These are phyloP conservation scores for Globisporangium paroecandrum DNA, from an alignment of 352 stramenopile genomes.

Conservation along the genomic window DNA sequence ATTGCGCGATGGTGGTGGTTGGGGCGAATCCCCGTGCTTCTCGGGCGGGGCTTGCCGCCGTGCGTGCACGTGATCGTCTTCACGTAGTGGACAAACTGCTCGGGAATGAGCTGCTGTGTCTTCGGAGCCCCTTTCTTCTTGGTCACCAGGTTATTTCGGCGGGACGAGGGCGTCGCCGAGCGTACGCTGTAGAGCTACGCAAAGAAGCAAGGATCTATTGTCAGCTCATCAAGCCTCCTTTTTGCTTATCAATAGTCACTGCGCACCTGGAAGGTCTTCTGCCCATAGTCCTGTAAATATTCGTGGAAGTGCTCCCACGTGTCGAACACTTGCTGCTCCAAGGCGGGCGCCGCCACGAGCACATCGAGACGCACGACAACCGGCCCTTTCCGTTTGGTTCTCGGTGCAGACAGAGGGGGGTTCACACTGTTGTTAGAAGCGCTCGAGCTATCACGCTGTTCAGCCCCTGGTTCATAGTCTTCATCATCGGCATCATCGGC, in stretches of 20 bases:
- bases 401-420: background rate
- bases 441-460: background rate
- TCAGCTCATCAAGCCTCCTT: background rate
- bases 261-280: slow-evolving; percentile 23
- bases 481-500: background rate
- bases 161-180: slow-evolving; percentile 24
- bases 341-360: slow-evolving; percentile 19
- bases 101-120: slow-evolving; percentile 18
- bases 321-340: slow-evolving; percentile 23
- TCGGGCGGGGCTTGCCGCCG: slow-evolving; percentile 25
- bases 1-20: slow-evolving; percentile 31
- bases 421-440: background rate
- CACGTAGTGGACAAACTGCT: slow-evolving; percentile 31
- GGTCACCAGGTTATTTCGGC: slow-evolving; percentile 22
- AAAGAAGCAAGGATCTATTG: background rate
- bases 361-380: slow-evolving; percentile 21
- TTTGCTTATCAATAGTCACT: background rate
- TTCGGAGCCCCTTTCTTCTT: slow-evolving; percentile 17
- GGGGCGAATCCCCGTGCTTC: slow-evolving; percentile 20
- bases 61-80: slow-evolving; percentile 37
- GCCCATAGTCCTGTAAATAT: slow-evolving; percentile 20
- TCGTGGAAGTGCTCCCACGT: slow-evolving; percentile 30
- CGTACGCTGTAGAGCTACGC: slow-evolving; percentile 29
- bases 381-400: slow-evolving; percentile 6
- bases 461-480: background rate